Base-by-base conservation (phyloP, 2,329 filamentous ascomycete genomes). In the Colletotrichum neosansevieriae region DNA sequence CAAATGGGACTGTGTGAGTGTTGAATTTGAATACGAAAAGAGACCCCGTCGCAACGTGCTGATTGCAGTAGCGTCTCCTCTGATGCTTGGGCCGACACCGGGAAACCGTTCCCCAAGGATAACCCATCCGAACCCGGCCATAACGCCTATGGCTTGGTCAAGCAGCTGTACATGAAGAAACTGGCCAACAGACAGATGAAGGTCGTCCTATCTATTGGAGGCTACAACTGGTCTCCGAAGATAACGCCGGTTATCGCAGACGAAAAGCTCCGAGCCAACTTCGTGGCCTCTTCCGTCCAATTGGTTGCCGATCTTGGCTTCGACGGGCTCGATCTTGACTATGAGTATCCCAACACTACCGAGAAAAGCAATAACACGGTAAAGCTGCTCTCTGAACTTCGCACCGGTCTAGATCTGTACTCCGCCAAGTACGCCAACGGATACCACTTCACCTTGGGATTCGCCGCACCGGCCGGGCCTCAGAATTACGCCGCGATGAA, bases 221-320 rank as follows among this genome's bases (percentile, higher is more conserved):
- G 94, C 29, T 97, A 92, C 91, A 94, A 92, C 0, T 96, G 92
- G 79, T 94, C 92, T 1, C 81, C 86, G 71, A 93, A 93, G 77
- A 95, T 97, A 76, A 83, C 91, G 0, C 82, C 83, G 1, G 89
- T 90, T 0, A 88, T 90, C 5, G 88, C 88, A 65, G 91, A 90
- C 0, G 83, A 85, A 0, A 79, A 82, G 2, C 89, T 87, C 12
- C 86, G 93, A 13, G 78, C 83, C 44, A 86, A 73, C 2, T 97
- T 97, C 79, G 94, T 93, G 4, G 79, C 85, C 53, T 88, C 86
- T 5, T 88, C 92, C 2, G 90, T 94, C 1, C 79, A 84, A 11
- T 78, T 96, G 58, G 83, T 97, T 60, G 89, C 91, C 73, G 89
- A 97, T 77, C 85, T 92, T 74, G 93, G 93, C 1, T 83, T 86